Evolutionary conservation across 805 yeast species (phyloP).

Genomic region (Cyberlindnera xishuangbannaensis): DNA sequence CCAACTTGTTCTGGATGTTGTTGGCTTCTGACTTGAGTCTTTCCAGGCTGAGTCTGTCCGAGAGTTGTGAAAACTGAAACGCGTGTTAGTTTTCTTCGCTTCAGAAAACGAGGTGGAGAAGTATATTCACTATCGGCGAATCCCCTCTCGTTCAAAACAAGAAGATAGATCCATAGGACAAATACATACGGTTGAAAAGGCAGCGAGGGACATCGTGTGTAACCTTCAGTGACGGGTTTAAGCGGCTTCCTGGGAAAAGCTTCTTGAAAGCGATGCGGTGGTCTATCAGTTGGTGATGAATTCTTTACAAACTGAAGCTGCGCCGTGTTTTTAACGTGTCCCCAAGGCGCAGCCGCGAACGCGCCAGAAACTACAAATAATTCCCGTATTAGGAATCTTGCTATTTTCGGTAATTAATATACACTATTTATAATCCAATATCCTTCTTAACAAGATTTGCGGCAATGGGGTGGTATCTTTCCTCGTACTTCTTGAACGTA

Average conservation of each 20-base stretch:
- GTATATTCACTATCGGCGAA: too few relatives aligned
- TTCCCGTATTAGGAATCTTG: too few relatives aligned
- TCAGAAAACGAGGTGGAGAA: too few relatives aligned
- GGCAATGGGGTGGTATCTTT: conserved; percentile 80
- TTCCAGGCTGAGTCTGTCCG: conserved; percentile 46
- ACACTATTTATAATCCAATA: conserved; percentile 36
- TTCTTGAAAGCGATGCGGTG: too few relatives aligned
- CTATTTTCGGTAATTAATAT: neutral
- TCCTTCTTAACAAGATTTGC: conserved; percentile 79
- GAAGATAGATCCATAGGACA: too few relatives aligned
- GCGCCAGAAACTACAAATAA: too few relatives aligned
- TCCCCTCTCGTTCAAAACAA: too few relatives aligned
- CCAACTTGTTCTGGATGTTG: conserved; percentile 54
- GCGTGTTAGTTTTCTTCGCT: conserved; percentile 11
- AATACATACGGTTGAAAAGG: conserved; percentile 5
- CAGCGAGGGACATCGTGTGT: conserved; percentile 7
- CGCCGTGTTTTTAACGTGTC: neutral
- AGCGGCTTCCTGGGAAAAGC: too few relatives aligned
- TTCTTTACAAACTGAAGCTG: too few relatives aligned
- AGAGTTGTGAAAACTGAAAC: conserved; percentile 33
- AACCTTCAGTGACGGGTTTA: too few relatives aligned
- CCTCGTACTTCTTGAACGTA: conserved; percentile 56
- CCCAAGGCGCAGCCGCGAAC: too few relatives aligned
- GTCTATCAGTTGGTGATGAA: too few relatives aligned
- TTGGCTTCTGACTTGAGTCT: conserved; percentile 42